Base-by-base conservation (phyloP, 306 rosid genomes). In the Casuarina equisetifolia region DNA sequence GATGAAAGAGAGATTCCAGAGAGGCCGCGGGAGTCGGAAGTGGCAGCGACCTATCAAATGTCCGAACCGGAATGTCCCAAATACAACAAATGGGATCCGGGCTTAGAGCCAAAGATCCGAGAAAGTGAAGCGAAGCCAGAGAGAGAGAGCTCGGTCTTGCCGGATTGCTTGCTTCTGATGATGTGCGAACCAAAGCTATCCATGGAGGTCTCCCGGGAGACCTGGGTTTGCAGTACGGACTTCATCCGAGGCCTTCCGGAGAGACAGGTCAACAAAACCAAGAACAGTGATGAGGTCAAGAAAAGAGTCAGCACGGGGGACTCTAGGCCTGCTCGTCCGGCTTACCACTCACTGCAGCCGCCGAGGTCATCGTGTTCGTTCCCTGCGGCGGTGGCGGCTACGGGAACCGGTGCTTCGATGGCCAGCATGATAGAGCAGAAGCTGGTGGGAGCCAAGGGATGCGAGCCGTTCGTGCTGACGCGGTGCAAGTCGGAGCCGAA, bases 171-270 rank as follows among this genome's bases (percentile, higher is more conserved):
- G 88, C 85, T 92, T 64, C 52, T 92, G 80, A 95, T 95, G 99
- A 92, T 95, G 97, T 92, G 93, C 62, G 99, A 95, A 79, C 99
- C 99, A 0, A 95, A 95, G 84, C 78, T 92, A n/a, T 95, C 99
- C 0, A 92, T 95, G 99, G 99, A 95, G 77, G 99, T 95, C 0
- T 95, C 99, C 2, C 92, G 86, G 80, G 99, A 92, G 74, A 95
- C 99, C 0, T 95, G 99, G 99, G 91, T 95, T 0, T 90, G 99
- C 84, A 88, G 88, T 76, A 90, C 90, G 20, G 99, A 95, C 84
- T 95, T 91, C 82, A 78, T 91, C 78, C 86, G 94, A 59, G 86
- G 92, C 86, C 70, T 80, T 13, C 99, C 99, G 52, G 95, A 88
- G 73, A 91, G 83, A 69, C 88, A 83, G 2, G 68, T 55, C 48